phyloP scores from a whole-genome alignment of 2,329 filamentous ascomycete species.

The Verticillium tricorpus region DNA sequence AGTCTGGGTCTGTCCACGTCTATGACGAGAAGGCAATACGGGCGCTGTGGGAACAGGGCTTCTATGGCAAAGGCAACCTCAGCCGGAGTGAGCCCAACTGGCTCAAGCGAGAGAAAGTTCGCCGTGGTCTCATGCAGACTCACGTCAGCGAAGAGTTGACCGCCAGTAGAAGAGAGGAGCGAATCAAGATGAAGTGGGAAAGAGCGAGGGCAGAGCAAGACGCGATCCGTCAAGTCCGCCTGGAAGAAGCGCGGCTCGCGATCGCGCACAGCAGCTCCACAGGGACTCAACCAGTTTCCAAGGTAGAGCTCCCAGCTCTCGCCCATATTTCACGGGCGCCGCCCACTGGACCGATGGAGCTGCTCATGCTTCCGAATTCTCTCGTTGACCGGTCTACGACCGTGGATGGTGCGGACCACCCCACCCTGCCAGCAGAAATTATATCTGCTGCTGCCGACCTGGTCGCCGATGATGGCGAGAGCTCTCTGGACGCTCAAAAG shows the following conservation, averaged over 20 bases:
- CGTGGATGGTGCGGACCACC: neutral
- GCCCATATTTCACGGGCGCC: conserved; percentile 3
- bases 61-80: conserved; percentile 90
- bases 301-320: neutral
- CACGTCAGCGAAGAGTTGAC: conserved; percentile 82
- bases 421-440: neutral
- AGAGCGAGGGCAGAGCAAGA: conserved; percentile 84
- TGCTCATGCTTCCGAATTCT: conserved; percentile 55
- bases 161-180: conserved; percentile 69
- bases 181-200: conserved; percentile 83
- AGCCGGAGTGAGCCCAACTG: conserved; percentile 95
- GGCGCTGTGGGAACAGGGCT: conserved; percentile 92
- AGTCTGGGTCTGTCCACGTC: conserved; percentile 80
- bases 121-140: conserved; percentile 57
- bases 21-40: conserved; percentile 71
- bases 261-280: neutral
- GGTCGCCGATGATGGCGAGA: neutral
- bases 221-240: conserved; percentile 66
- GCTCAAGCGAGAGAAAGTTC: conserved; percentile 76
- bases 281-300: neutral
- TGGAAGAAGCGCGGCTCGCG: conserved; percentile 35
- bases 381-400: neutral
- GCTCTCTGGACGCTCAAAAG: neutral
- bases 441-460: neutral
- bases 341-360: conserved; percentile 36